Evolutionary conservation across 257 asterid species (phyloP).

Genomic region (Solanum neorickii): DNA sequence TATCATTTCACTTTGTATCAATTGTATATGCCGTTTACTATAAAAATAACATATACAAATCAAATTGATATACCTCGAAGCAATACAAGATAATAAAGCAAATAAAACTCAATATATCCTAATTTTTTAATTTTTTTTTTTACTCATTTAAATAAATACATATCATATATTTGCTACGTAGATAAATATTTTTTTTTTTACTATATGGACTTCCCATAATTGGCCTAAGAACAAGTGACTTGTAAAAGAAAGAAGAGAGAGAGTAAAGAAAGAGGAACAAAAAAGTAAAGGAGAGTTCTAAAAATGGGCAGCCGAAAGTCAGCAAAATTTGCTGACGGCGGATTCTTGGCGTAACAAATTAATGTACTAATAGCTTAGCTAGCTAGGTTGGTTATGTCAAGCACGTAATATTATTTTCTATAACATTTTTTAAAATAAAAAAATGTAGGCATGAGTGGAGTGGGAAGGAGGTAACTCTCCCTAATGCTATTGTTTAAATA

Average conservation of each 20-base stretch:
- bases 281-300: neutral
- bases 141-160: neutral
- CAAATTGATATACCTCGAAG: neutral
- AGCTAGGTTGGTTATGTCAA: conserved; percentile 11
- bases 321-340: conserved; percentile 4
- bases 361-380: neutral
- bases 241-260: neutral
- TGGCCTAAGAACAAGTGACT: neutral
- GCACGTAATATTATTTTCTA: conserved; percentile 14
- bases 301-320: neutral
- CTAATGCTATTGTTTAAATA: neutral
- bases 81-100: neutral
- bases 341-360: conserved; percentile 30
- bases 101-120: neutral
- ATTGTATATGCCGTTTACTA: neutral
- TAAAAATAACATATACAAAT: neutral
- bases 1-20: neutral
- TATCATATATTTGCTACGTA: neutral
- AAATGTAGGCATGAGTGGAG: neutral
- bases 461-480: neutral
- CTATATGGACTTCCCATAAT: neutral
- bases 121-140: no score
- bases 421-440: neutral
- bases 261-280: neutral
- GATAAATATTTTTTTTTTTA: neutral